Base-by-base conservation (phyloP, 176 grass and related monocot species). In the Zoysia pacifica region DNA sequence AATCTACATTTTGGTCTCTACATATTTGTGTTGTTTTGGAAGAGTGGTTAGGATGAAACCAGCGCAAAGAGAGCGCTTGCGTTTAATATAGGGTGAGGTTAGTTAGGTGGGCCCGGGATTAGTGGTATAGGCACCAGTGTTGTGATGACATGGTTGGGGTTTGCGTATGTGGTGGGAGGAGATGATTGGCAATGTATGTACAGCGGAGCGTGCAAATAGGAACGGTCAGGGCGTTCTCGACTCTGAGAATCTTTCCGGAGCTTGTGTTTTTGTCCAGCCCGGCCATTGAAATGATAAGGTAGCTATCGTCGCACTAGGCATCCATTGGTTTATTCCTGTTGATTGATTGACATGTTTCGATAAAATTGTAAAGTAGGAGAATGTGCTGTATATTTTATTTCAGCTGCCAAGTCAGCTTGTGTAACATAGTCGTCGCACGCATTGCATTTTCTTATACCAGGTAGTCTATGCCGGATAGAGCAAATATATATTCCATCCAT, bases 11-110 rank as follows among this genome's bases (percentile, higher is more conserved):
- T 44, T 12, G 70, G 56, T 52, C 64, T 42, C 44, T 44, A 11
- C 28, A 28, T 5, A 54, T 5, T 43, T 54, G n/a, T 51, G n/a
- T 18, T 7, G 9, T 44, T 64, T 71, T 48, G 36, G 37, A 40
- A 52, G 45, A 73, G 69, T 64, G 45, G 56, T 51, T 72, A 15
- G 36, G 45, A 48, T 7, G 11, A 62, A 73, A 73, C 45, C 69
- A 73, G 16, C 69, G 20, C 11, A 28, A 0, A 28, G 28, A 40
- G 14, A 18, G 5, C 35, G 28, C 1, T 8, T 10, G 38, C 54
- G 9, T 50, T 81, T 70, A 49, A 71, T 60, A 81, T 72, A 49
- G 28, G 59, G 16, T 45, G 48, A 60, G 59, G 60, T 64, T 72
- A 52, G 67, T 63, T 72, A 6, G 18, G 46, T 65, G 58, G 58